These are phyloP conservation scores for Balamuthia mandrillaris DNA, from an alignment of 208 protist species.

Conservation along the genomic window DNA sequence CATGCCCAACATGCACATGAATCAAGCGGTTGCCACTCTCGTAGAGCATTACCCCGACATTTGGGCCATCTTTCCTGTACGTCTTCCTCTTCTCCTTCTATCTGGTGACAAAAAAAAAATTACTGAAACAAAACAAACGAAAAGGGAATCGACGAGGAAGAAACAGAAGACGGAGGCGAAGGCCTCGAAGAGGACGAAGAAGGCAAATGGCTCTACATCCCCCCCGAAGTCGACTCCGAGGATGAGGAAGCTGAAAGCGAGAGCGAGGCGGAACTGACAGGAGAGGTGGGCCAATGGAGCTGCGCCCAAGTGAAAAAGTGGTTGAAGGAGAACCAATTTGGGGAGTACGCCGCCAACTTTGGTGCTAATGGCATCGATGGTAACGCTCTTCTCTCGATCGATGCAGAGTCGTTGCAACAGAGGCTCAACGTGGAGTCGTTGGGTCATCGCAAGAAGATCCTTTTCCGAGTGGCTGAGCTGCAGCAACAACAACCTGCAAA, in stretches of 20 bases:
- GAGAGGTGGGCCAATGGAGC: too few relatives aligned
- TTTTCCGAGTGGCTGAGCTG: neutral
- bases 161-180: neutral
- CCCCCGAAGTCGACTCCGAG: too few relatives aligned
- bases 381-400: too few relatives aligned
- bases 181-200: too few relatives aligned
- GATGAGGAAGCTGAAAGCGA: too few relatives aligned
- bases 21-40: neutral
- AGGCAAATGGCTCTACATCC: too few relatives aligned
- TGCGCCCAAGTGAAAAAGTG: too few relatives aligned
- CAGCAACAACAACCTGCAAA: too few relatives aligned
- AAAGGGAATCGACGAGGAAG: neutral
- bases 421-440: slow-evolving; percentile 9
- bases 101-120: neutral
- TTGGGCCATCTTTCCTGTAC: slow-evolving; percentile 30
- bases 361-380: too few relatives aligned
- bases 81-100: neutral
- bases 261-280: too few relatives aligned
- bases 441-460: slow-evolving; percentile 21
- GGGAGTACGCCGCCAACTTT: too few relatives aligned
- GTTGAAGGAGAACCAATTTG: too few relatives aligned
- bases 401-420: neutral
- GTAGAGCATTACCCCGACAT: slow-evolving; percentile 17
- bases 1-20: slow-evolving; percentile 43
- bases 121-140: neutral